Percentiles rank a stretch among this genome's conserved stretches.
Evolutionary conservation across 352 stramenopile species (phyloP).

Genomic region (Globisporangium nunn): DNA sequence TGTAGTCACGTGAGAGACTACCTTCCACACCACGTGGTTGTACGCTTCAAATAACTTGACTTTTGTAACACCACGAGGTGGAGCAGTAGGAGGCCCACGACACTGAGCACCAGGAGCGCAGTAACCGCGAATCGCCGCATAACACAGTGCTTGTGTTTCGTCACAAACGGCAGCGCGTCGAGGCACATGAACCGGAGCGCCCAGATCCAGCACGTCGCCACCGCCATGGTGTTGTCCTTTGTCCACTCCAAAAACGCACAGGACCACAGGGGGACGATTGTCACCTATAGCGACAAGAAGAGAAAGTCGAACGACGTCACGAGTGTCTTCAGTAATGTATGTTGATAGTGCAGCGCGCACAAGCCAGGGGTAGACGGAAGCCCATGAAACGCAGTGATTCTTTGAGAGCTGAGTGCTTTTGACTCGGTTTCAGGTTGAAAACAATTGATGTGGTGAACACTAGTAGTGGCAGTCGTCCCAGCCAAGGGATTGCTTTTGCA

Average conservation of each 20-base stretch:
- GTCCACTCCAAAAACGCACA: slow-evolving; percentile 24
- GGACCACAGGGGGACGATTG: slow-evolving; percentile 9
- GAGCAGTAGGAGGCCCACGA: background rate
- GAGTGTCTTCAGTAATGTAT: slow-evolving; percentile 9
- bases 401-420: background rate
- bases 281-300: slow-evolving; percentile 25
- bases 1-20: background rate
- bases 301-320: slow-evolving; percentile 25
- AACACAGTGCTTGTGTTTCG: slow-evolving; percentile 11
- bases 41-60: slow-evolving; percentile 11
- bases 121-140: background rate
- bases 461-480: background rate
- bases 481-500: background rate
- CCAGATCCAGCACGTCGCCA: slow-evolving; percentile 18
- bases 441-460: background rate
- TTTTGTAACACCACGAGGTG: background rate
- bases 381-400: background rate
- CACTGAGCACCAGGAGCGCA: slow-evolving; percentile 5
- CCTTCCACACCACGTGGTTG: slow-evolving; percentile 13
- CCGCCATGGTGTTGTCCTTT: background rate
- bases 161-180: slow-evolving; percentile 17
- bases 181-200: slow-evolving; percentile 17
- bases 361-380: slow-evolving; percentile 1
- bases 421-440: background rate
- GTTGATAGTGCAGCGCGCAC: slow-evolving; percentile 9